Percentiles rank a stretch among this genome's conserved stretches.
phyloP scores from a whole-genome alignment of 306 rosid genomes.

The Sicyos edulis region DNA sequence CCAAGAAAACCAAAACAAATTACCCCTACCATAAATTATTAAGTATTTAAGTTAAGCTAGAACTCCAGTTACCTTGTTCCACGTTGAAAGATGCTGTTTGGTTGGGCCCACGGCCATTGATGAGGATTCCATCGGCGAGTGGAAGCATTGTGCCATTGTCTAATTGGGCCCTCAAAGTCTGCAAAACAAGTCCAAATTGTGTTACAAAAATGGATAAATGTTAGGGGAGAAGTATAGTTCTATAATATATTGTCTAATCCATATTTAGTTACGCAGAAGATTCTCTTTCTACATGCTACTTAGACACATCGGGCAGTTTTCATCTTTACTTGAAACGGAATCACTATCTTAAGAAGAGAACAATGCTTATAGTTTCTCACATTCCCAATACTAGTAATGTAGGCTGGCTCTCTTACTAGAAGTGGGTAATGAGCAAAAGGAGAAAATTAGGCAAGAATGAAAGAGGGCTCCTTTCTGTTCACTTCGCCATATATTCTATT shows the following conservation, averaged over 20 bases:
- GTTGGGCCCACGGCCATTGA: conserved; percentile 91
- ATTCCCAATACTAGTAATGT: neutral
- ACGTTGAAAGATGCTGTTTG: conserved; percentile 48
- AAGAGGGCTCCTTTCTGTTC: neutral
- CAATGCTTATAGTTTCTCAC: neutral
- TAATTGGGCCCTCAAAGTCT: conserved; percentile 62
- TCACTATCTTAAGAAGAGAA: neutral
- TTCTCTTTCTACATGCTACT: neutral
- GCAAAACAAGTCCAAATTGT: neutral
- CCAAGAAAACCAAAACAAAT: too few relatives aligned
- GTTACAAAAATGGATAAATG: neutral
- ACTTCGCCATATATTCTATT: neutral
- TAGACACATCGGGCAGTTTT: neutral
- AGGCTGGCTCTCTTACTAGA: neutral
- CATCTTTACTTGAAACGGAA: neutral
- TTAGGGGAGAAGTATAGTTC: neutral
- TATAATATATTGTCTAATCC: neutral
- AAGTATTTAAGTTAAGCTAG: too few relatives aligned
- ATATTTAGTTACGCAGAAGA: conserved; percentile 5
- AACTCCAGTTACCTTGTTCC: conserved; percentile 98
- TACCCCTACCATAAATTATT: too few relatives aligned
- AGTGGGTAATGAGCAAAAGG: neutral
- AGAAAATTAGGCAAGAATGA: neutral
- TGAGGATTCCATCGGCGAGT: conserved; percentile 81
- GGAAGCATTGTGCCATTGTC: conserved; percentile 73